These are phyloP conservation scores for Xerocomellus amylosporus DNA, from an alignment of 768 basidiomycete species.

Conservation along the genomic window DNA sequence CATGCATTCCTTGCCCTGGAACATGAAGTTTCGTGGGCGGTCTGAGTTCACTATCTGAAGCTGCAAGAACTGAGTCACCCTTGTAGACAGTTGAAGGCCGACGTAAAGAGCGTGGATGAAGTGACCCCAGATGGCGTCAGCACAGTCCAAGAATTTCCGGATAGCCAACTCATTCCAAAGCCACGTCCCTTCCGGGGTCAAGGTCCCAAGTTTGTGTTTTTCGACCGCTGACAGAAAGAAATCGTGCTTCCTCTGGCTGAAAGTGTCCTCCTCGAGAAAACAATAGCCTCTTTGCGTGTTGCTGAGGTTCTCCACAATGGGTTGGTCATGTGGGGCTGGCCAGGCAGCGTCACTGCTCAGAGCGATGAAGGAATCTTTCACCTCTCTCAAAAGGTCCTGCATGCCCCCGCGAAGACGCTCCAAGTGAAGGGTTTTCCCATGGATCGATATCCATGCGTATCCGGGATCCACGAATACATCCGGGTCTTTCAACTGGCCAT, in stretches of 20 bases:
- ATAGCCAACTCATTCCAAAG: not conserved
- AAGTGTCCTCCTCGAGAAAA: too few relatives aligned
- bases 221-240: not conserved
- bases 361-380: too few relatives aligned
- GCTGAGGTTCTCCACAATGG: too few relatives aligned
- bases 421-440: too few relatives aligned
- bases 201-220: not conserved
- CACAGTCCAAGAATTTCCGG: not conserved
- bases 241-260: not conserved
- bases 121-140: not conserved
- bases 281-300: too few relatives aligned
- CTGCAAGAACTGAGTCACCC: constrained; percentile 1
- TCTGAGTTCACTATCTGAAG: constrained; percentile 2
- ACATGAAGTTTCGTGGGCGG: not conserved
- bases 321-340: too few relatives aligned
- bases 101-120: not conserved
- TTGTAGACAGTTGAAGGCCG: not conserved
- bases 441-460: too few relatives aligned
- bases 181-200: not conserved
- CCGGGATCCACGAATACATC: too few relatives aligned
- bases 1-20: constrained; percentile 1
- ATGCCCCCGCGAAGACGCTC: too few relatives aligned
- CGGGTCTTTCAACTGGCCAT: too few relatives aligned
- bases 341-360: too few relatives aligned
- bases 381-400: too few relatives aligned